phyloP scores from a whole-genome alignment of 345 rosid species.

The Linum trigynum region DNA sequence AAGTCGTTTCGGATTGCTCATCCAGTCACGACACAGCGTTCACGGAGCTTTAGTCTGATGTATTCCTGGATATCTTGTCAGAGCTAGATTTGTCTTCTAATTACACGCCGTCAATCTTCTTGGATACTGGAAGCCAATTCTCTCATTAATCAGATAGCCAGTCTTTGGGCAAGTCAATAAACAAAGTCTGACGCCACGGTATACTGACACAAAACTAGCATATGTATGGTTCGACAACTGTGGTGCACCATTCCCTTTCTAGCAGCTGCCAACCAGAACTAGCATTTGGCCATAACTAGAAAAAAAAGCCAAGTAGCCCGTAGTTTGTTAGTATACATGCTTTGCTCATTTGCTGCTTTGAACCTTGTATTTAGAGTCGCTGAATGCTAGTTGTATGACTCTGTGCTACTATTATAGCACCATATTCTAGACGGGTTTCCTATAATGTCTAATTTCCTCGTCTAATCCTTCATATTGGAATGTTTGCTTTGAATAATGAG shows the following conservation, averaged over 20 bases:
- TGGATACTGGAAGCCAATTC: constrained; percentile 65
- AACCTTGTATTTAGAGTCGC: too few relatives aligned
- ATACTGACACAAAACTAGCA: too few relatives aligned
- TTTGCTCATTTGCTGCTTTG: too few relatives aligned
- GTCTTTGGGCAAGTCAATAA: constrained; percentile 17
- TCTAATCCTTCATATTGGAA: not conserved
- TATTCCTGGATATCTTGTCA: constrained; percentile 38
- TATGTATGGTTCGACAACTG: too few relatives aligned
- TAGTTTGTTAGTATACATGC: too few relatives aligned
- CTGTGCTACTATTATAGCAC: too few relatives aligned
- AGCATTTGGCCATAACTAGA: too few relatives aligned
- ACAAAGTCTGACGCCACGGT: too few relatives aligned
- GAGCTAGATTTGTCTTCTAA: constrained; percentile 48
- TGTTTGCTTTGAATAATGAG: constrained; percentile 15
- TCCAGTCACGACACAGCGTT: constrained; percentile 32
- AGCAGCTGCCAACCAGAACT: too few relatives aligned
- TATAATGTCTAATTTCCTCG: not conserved
- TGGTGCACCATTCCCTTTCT: too few relatives aligned
- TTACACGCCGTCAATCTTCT: constrained; percentile 44
- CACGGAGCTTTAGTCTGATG: constrained; percentile 47
- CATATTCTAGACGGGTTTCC: not conserved
- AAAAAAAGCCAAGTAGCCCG: too few relatives aligned
- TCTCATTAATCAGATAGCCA: constrained; percentile 48
- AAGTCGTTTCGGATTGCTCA: constrained; percentile 35
- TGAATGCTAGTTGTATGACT: too few relatives aligned